Base-by-base conservation (phyloP, 495 filamentous ascomycete species). In the Aspergillus cavernicola region DNA sequence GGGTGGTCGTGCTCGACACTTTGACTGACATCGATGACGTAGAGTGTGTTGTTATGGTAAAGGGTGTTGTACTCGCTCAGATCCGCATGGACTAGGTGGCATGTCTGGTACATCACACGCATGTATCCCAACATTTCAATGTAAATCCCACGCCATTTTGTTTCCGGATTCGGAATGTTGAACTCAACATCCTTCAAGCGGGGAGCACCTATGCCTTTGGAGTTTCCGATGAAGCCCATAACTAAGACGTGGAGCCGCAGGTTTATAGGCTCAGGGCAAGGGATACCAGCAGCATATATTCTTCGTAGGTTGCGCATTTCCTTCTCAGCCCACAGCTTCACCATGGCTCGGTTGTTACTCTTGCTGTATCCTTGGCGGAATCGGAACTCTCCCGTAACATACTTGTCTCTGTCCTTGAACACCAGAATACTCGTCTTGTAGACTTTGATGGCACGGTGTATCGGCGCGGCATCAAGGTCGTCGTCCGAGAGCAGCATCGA, bases 251-350 rank as follows among this genome's bases (percentile, higher is more conserved):
- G 89, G 3, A 89, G 78, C 53, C 90, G 88, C 20, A 97, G 85
- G 59, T 86, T 82, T 28, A 97, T 73, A 0, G 93, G 92, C 62
- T 97, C 89, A 0, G 93, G 93, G 56, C 86, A 93, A 13, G 90
- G 86, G 39, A 98, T 93, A 1, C 89, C 90, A 16, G 93, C 87
- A 4, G 79, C 68, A 62, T 90, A 73, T 18, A 98, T 83, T 43
- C 95, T 80, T 54, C 88, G 86, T 52, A 98, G 63, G 70, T 98
- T 97, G 41, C 93, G 82, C 78, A 95, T 93, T 68, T 98, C 93
- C 72, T 98, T 98, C 71, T 97, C 92, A 4, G 95, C 93, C 93
- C 93, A 98, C 37, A 96, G 71, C 68, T 96, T 93, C 44, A 98
- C 92, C 92, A 96, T 97, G 41, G 90, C 88, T 4, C 91, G 81